Base-by-base conservation (phyloP, 2,329 filamentous ascomycete species). In the Camillea tinctor region DNA sequence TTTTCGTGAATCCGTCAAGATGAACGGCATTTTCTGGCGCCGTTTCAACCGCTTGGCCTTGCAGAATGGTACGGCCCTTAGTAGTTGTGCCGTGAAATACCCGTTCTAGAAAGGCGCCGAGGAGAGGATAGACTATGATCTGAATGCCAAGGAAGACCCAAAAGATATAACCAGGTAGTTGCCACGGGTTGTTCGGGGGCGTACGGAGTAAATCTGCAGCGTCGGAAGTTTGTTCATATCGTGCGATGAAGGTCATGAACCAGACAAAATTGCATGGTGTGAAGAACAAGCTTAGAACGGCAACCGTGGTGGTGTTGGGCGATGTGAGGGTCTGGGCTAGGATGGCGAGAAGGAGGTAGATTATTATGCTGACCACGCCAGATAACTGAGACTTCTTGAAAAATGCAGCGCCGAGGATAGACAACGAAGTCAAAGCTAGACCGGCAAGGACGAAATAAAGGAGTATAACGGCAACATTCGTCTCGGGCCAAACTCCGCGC, bases 331-430 rank as follows among this genome's bases (percentile, higher is more conserved):
- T 86, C 74, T 97, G 93, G 0, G 92, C 88, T 21, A 97, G 79
- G 66, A 97, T 90, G 17, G 90, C 93, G 1, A 97, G 80, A 1
- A 96, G 76, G 23, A 96, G 82, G 13, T 86, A 88, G 19, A 85
- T 76, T 23, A 97, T 88, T 8, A 89, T 88, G 49, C 91, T 84
- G 0, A 87, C 86, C 63, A 96, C 94, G 24, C 94, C 93, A 59
- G 91, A 95, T 3, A 97, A 84, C 73, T 97, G 93, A 0, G 93
- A 88, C 71, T 89, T 93, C 67, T 86, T 90, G 80, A 97, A 97
- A 69, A 97, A 90, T 8, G 90, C 86, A 0, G 89, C 92, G 23
- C 90, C 90, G 49, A 96, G 82, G 57, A 97, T 86, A 1, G 92
- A 91, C 73, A 93, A 89, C 50, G 91, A 95, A 0, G 90, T 85